Percentiles rank a stretch among this genome's conserved stretches.
Conservation (phyloP, 345 rosid genomes). For the Kandelia obovata region DNA sequence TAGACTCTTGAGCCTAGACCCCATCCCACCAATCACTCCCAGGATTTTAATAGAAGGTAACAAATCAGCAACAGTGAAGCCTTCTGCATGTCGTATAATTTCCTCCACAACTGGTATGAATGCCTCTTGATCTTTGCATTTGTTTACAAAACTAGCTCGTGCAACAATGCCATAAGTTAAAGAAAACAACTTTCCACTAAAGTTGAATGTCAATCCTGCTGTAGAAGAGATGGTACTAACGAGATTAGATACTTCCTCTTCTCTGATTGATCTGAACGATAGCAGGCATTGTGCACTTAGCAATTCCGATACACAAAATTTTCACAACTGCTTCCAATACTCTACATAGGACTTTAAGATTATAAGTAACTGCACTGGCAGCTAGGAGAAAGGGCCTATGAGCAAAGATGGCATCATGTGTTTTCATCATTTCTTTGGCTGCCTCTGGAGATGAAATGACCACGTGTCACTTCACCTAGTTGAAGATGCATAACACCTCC, state of each 20-base stretch:
- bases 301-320: constrained; percentile 5
- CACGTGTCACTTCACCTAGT: constrained; percentile 3
- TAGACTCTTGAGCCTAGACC: neutral
- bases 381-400: neutral
- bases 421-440: constrained; percentile 15
- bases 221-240: neutral
- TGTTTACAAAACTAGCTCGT: constrained; percentile 27
- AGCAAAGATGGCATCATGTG: constrained; percentile 7
- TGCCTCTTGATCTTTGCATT: constrained; percentile 22
- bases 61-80: constrained; percentile 24
- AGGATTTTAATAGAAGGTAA: constrained; percentile 10
- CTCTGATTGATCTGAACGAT: neutral
- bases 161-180: constrained; percentile 15
- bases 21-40: neutral
- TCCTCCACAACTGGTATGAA: constrained; percentile 4
- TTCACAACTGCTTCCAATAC: constrained; percentile 10
- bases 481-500: constrained; percentile 14
- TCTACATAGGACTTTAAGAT: constrained; percentile 5
- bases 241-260: constrained; percentile 7
- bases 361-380: neutral
- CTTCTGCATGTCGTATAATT: neutral
- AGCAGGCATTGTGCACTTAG: neutral
- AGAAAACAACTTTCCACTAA: constrained; percentile 10
- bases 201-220: constrained; percentile 21
- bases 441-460: constrained; percentile 9